Evolutionary conservation across 2,329 filamentous ascomycete genomes (phyloP).

Genomic region (Colletotrichum paranaense): DNA sequence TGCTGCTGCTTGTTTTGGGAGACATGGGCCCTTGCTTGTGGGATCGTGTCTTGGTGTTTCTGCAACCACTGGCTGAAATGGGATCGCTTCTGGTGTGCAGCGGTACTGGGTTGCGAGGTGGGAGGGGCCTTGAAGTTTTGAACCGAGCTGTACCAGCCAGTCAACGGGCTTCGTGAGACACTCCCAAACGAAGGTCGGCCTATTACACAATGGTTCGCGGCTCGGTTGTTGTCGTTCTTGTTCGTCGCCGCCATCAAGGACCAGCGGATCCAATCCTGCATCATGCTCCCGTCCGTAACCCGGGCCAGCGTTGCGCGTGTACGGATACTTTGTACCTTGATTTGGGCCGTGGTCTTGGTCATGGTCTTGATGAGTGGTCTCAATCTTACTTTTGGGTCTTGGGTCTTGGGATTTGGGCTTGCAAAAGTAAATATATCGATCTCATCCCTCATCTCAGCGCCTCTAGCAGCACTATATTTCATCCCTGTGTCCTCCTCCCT

Average conservation of each 20-base stretch:
- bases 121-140: constrained; percentile 1
- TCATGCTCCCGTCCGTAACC: constrained; percentile 1
- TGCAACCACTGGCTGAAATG: constrained; percentile 28
- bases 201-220: not conserved
- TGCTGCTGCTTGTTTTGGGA: constrained; percentile 17
- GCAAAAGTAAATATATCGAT: constrained; percentile 37
- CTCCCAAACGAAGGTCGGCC: not conserved
- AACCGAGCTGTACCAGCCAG: constrained; percentile 24
- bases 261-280: not conserved
- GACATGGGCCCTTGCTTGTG: constrained; percentile 31
- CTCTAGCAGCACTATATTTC: constrained; percentile 29
- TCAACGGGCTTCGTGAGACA: constrained; percentile 31
- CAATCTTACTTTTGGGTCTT: not conserved
- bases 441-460: constrained; percentile 27
- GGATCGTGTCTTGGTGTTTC: constrained; percentile 26
- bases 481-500: constrained; percentile 33
- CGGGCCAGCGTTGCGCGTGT: not conserved
- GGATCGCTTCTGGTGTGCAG: constrained; percentile 16
- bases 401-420: not conserved
- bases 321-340: not conserved
- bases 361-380: not conserved
- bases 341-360: constrained; percentile 1
- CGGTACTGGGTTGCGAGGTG: constrained; percentile 3
- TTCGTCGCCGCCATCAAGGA: not conserved
- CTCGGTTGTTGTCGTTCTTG: constrained; percentile 1